These are phyloP conservation scores for Candida boleticola DNA, from an alignment of 805 yeast genomes.

Conservation along the genomic window DNA sequence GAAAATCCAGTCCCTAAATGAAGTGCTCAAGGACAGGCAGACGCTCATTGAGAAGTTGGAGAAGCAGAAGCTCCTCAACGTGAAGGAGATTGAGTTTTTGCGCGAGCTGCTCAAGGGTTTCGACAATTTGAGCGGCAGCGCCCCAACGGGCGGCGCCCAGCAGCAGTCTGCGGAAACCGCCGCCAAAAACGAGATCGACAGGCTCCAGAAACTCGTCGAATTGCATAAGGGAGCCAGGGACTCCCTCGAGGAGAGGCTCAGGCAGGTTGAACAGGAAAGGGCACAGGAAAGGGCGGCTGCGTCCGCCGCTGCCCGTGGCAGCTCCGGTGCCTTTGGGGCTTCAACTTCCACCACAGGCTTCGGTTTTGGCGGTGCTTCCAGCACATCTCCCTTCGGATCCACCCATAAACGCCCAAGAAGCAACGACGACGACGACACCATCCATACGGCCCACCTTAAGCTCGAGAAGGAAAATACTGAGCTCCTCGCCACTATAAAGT, in stretches of 20 bases:
- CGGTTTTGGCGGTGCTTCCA: no score
- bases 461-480: slow-evolving; percentile 42
- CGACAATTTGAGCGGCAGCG: slow-evolving; percentile 30
- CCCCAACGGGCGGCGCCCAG: background rate
- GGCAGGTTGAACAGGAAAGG: slow-evolving; percentile 23
- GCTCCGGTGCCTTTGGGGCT: background rate
- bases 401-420: slow-evolving; percentile 1
- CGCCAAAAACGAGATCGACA: slow-evolving; percentile 24
- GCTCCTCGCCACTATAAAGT: slow-evolving; percentile 34
- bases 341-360: no score
- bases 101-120: slow-evolving; percentile 54
- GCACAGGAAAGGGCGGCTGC: background rate
- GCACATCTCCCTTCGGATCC: background rate
- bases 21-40: slow-evolving; percentile 12
- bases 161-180: background rate
- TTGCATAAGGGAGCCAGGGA: slow-evolving; percentile 54
- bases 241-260: slow-evolving; percentile 28
- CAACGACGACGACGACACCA: slow-evolving; percentile 23
- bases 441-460: slow-evolving; percentile 15
- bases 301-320: background rate
- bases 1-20: slow-evolving; percentile 12
- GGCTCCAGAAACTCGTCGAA: slow-evolving; percentile 49
- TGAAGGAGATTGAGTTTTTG: slow-evolving; percentile 57
- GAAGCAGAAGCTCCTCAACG: slow-evolving; percentile 50
- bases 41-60: slow-evolving; percentile 38